Base-by-base conservation (phyloP, 306 rosid genomes). In the Cicer pinnatifidum region DNA sequence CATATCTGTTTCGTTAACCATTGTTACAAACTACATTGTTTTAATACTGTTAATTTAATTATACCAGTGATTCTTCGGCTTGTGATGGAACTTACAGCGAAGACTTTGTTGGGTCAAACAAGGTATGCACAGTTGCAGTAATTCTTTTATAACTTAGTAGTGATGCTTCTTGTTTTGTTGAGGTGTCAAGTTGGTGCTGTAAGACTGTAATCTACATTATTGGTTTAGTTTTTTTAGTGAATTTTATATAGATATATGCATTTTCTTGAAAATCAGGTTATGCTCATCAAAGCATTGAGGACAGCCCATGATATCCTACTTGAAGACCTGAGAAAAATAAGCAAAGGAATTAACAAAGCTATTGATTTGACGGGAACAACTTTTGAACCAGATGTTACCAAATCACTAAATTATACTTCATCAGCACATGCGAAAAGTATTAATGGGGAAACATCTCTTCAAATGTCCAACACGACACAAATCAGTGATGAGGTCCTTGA, bases 291-390 rank as follows among this genome's bases (percentile, higher is more conserved):
- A 81, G 88, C 92, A 59, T 81, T 94, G 79, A 52, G 83, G 80
- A 69, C 86, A 79, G 90, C 97, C 20, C 91, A 88, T 72, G 92
- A 87, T 81, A 82, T 82, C 43, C 76, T 94, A 84, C 91, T 89
- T 77, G 95, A 94, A 80, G 95, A 91, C 82, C 84, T 94, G 47
- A 90, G 69, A 80, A 87, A 79, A 80, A 79, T 94, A 45, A 87
- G 96, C 87, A 80, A 82, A 57, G 95, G 92, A 72, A 81, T 89
- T 72, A 85, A 73, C 80, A 74, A 83, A 78, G 69, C 84, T 43
- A 59, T 91, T 87, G 97, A 94, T 87, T 89, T 88, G 84, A 83
- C 85, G 75, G 92, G 82, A 79, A 75, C 83, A 76, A 75, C 85
- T 62, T 87, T 85, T 58, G 81, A 83, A 76, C 70, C 86, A 71